Evolutionary conservation across 306 rosid species (phyloP).

Genomic region (Dalbergia oliveri): DNA sequence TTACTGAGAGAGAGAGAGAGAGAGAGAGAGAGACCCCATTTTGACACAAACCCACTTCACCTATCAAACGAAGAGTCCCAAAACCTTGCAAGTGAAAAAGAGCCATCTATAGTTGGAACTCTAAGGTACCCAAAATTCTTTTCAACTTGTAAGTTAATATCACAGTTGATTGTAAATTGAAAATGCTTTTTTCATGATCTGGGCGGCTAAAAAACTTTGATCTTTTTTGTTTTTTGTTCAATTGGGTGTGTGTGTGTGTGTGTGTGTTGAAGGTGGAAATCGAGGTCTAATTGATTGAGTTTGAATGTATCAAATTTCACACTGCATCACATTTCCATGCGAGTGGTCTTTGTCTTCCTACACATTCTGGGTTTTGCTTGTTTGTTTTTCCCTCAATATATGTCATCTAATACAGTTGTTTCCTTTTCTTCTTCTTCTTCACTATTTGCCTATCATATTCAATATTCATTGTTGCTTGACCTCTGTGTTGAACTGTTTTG

Average conservation of each 20-base stretch:
- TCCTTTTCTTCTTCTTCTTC: not conserved
- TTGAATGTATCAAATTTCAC: not conserved
- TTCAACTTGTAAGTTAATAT: constrained; percentile 9
- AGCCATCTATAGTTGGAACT: not conserved
- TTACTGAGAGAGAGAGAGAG: not conserved
- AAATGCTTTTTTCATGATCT: constrained; percentile 24
- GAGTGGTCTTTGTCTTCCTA: not conserved
- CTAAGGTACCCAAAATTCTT: constrained; percentile 40
- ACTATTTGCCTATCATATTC: not conserved
- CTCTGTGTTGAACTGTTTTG: not conserved
- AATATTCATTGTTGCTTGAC: not conserved
- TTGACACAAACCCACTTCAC: constrained; percentile 1
- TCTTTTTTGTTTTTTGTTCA: not conserved
- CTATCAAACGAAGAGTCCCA: constrained; percentile 34
- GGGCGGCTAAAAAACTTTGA: constrained; percentile 3
- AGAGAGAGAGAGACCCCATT: not conserved
- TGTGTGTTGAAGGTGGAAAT: not conserved
- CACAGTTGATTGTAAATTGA: not conserved
- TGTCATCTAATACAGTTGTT: too few relatives aligned
- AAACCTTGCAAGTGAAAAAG: constrained; percentile 1
- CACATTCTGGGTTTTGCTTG: constrained; percentile 28
- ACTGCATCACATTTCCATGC: not conserved
- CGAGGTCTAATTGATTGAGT: too few relatives aligned
- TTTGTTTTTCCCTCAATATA: not conserved
- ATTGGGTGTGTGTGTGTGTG: not conserved